These are phyloP conservation scores for Morella rubra DNA, from an alignment of 306 rosid species.

Conservation along the genomic window DNA sequence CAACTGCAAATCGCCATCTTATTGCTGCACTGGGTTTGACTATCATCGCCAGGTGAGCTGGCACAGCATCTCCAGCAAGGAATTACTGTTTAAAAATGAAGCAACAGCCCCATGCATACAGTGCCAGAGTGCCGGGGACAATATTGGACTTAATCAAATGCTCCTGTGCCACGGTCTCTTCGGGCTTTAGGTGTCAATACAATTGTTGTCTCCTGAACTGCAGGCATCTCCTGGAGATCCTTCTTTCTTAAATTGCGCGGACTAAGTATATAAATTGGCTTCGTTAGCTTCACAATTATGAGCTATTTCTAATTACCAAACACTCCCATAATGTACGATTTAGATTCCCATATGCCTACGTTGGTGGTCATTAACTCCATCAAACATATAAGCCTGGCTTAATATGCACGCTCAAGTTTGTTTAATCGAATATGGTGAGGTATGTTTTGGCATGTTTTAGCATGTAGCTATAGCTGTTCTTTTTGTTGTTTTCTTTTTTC, in stretches of 20 bases:
- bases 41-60: too few species aligned
- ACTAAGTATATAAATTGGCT: neutral
- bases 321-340: conserved; percentile 27
- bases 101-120: neutral
- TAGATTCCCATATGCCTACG: conserved; percentile 27
- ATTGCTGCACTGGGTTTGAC: neutral
- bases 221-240: neutral
- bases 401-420: conserved; percentile 11
- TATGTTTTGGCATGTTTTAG: neutral
- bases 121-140: conserved; percentile 13
- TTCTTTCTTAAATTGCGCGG: neutral
- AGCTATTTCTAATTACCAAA: conserved; percentile 22
- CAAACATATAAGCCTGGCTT: too few species aligned
- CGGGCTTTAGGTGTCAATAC: neutral
- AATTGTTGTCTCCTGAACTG: conserved; percentile 13
- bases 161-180: conserved; percentile 10
- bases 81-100: neutral
- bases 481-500: too few species aligned
- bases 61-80: conserved; percentile 3
- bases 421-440: neutral
- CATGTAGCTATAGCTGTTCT: neutral
- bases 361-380: conserved; percentile 19
- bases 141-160: conserved; percentile 2
- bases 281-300: conserved; percentile 9
- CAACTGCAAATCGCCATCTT: neutral